Evolutionary conservation across 306 rosid genomes (phyloP).

Genomic region (Gastrolobium bilobum): DNA sequence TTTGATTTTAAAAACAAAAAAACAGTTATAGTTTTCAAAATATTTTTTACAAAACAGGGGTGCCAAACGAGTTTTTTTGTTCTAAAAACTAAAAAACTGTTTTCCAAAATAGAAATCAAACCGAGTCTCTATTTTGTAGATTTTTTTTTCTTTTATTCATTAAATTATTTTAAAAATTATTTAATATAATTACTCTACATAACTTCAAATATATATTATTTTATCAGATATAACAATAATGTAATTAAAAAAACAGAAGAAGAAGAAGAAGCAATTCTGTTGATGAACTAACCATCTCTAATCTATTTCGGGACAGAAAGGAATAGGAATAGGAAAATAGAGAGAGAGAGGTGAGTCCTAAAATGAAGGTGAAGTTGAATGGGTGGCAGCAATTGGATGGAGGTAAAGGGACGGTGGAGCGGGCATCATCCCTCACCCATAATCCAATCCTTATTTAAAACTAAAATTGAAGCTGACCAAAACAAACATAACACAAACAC

Average conservation of each 20-base stretch:
- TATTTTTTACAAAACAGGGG: no score
- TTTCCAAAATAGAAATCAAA: no score
- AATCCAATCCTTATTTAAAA: conserved; percentile 43
- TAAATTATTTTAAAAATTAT: no score
- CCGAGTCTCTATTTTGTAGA: no score
- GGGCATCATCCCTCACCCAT: conserved; percentile 33
- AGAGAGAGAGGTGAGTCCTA: conserved; percentile 39
- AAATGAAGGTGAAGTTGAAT: conserved; percentile 53
- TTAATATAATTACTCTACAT: no score
- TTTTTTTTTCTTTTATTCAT: no score
- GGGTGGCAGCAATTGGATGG: conserved; percentile 46
- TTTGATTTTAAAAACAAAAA: no score
- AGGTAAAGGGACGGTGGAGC: conserved; percentile 52
- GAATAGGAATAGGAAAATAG: conserved; percentile 43
- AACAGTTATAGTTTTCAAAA: no score
- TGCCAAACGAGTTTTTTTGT: no score
- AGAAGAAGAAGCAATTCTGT: neutral
- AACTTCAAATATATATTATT: neutral
- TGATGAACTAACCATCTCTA: neutral
- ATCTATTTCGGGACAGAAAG: conserved; percentile 42
- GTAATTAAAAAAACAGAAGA: neutral
- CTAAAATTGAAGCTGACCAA: conserved; percentile 14
- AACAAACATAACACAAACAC: neutral
- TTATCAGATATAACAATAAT: neutral
- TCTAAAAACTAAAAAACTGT: no score